Evolutionary conservation across 352 stramenopile species (phyloP).

Genomic region (Peronospora farinosa): DNA sequence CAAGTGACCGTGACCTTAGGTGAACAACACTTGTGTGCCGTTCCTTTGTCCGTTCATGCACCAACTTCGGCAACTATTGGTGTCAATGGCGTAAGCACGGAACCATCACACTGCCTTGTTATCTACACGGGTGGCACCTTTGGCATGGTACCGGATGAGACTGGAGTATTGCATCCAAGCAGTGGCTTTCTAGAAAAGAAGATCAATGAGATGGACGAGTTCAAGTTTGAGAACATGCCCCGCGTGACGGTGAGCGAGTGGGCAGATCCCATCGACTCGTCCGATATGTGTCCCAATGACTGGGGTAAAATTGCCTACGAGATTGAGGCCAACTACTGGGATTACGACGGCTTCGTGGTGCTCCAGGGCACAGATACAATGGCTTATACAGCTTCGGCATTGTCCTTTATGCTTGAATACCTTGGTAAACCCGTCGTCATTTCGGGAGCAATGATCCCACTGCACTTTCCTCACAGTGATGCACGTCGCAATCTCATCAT

Average conservation of each 20-base stretch:
- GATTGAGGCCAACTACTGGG: conserved; percentile 91
- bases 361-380: conserved; percentile 97
- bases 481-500: conserved; percentile 95
- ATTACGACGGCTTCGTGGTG: conserved; percentile 96
- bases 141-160: conserved; percentile 78
- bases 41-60: conserved; percentile 22
- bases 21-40: conserved; percentile 20
- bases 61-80: conserved; percentile 12
- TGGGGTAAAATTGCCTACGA: conserved; percentile 90
- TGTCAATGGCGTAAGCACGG: conserved; percentile 14
- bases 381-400: conserved; percentile 92
- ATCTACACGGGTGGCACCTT: conserved; percentile 91
- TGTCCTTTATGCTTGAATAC: conserved; percentile 97
- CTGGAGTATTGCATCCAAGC: conserved; percentile 75
- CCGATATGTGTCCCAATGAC: conserved; percentile 83
- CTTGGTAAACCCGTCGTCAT: conserved; percentile 94
- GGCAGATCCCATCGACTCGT: conserved; percentile 87
- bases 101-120: conserved; percentile 67
- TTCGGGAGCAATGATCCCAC: conserved; percentile 93
- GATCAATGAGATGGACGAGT: conserved; percentile 84
- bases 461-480: conserved; percentile 95
- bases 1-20: conserved; percentile 30
- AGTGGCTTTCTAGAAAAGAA: conserved; percentile 86
- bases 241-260: conserved; percentile 70
- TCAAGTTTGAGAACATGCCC: conserved; percentile 78